These are phyloP conservation scores for Cladophialophora exuberans DNA, from an alignment of 2,329 filamentous ascomycete genomes.

Conservation along the genomic window DNA sequence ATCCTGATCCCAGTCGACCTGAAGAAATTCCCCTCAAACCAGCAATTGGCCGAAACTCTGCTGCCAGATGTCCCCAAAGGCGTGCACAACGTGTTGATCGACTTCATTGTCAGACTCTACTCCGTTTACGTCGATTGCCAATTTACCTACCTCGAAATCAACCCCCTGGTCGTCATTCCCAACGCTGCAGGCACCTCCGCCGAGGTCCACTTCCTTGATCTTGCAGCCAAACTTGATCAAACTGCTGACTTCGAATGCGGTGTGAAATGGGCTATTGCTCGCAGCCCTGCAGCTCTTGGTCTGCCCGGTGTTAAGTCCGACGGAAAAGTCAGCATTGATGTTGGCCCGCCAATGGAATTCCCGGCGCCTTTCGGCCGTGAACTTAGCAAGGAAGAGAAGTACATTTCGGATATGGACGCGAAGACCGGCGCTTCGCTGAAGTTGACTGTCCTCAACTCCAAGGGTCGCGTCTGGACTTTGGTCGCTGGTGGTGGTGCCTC, in stretches of 20 bases:
- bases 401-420: conserved; percentile 97
- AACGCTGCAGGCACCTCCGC: conserved; percentile 91
- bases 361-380: conserved; percentile 98
- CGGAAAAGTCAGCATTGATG: conserved; percentile 88
- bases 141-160: conserved; percentile 99
- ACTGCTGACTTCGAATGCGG: conserved; percentile 99
- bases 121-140: conserved; percentile 99
- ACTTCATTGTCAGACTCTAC: conserved; percentile 98
- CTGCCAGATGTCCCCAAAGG: conserved; percentile 93
- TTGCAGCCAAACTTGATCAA: conserved; percentile 98
- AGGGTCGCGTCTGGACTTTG: conserved; percentile 94
- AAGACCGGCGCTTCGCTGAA: conserved; percentile 99
- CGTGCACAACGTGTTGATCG: conserved; percentile 95
- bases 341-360: conserved; percentile 98
- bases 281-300: conserved; percentile 85
- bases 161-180: conserved; percentile 96
- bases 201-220: conserved; percentile 95
- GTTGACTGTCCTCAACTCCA: conserved; percentile 90
- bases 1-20: conserved; percentile 96
- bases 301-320: conserved; percentile 68
- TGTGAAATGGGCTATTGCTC: conserved; percentile 97
- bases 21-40: conserved; percentile 90
- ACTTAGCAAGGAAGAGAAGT: conserved; percentile 97
- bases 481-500: conserved; percentile 99
- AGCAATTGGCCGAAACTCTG: conserved; percentile 81